These are phyloP conservation scores for Aspergillus sojae DNA, from an alignment of 2,329 filamentous ascomycete species.

Conservation along the genomic window DNA sequence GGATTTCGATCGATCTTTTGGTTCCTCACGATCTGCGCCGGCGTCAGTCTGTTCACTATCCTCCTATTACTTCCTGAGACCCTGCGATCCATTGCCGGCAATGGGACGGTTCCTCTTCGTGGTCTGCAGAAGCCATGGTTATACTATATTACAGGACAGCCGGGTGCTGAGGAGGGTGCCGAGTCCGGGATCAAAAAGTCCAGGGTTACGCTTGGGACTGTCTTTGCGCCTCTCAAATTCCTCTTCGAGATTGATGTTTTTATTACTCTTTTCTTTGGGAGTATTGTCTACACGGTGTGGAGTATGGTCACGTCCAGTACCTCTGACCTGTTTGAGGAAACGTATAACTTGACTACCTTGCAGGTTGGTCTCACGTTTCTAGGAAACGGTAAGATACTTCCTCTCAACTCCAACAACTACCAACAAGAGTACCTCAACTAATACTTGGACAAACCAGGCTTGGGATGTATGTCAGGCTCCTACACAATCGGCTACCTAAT, in stretches of 20 bases:
- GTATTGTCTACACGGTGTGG: background rate
- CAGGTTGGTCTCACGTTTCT: background rate
- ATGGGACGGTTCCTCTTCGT: background rate
- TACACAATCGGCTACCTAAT: background rate
- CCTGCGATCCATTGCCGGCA: background rate
- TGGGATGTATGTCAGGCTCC: background rate
- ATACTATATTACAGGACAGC: background rate
- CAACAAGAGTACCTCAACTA: background rate
- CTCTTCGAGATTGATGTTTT: background rate
- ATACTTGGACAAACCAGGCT: background rate
- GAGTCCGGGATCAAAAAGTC: background rate
- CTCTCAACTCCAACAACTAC: background rate
- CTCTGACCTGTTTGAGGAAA: background rate
- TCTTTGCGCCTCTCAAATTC: background rate
- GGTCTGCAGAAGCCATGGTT: background rate
- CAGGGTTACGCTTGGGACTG: background rate
- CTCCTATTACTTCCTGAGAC: background rate
- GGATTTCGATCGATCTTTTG: background rate
- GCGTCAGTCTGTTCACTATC: background rate
- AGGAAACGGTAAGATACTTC: background rate
- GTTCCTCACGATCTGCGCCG: background rate
- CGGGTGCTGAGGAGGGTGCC: background rate
- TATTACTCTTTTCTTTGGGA: background rate
- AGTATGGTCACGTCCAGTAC: background rate
- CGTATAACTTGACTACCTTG: background rate